Evolutionary conservation across 495 filamentous ascomycete species (phyloP), one percentile per base, ranked within the genome.

Genomic region (Penicillium goetzii): DNA sequence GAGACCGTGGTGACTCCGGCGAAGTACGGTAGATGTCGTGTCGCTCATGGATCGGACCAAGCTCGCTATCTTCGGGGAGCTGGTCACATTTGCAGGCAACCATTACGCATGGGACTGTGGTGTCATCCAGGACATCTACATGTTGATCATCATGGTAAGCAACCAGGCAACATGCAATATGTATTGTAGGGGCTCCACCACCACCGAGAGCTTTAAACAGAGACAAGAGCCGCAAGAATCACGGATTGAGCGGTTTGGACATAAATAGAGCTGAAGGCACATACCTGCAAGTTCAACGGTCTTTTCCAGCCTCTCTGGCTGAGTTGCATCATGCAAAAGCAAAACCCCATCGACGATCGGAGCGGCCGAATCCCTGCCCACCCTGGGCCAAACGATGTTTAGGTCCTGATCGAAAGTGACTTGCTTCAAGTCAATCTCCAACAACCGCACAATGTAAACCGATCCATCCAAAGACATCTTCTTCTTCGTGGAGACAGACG

Each of bases 11-110:
- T 19, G 83, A 84, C 56, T 86, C 84, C 45, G 83, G 78, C 30
- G 92, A 90, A 12, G 89, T 91, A 66, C 90, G 89, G 65, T 90
- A 88, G 58, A 89, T 85, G 60, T 89, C 87, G 62, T 92, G 81
- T 58, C 84, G 85, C 14, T 83, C 83, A 38, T 88, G 74, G 57
- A 83, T 69, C 25, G 72, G 82, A 61, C 82, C 81, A 56, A 85
- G 77, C 59, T 82, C 71, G 53, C 64, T 68, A 54, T 76, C 70
- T 23, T 75, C 71, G 25, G 63, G 68, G 64, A 90, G 86, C 51
- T 94, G 81, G 70, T 96, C 92, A 78, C 90, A 94, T 81, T 96
- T 96, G 66, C 88, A 92, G 56, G 91, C 88, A 36, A 94, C 92
- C 51, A 96, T 83, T 47, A 92, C 77, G 60, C 87, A 87, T 9